Base-by-base conservation (phyloP, 352 stramenopile genomes). In the Globisporangium parvum region DNA sequence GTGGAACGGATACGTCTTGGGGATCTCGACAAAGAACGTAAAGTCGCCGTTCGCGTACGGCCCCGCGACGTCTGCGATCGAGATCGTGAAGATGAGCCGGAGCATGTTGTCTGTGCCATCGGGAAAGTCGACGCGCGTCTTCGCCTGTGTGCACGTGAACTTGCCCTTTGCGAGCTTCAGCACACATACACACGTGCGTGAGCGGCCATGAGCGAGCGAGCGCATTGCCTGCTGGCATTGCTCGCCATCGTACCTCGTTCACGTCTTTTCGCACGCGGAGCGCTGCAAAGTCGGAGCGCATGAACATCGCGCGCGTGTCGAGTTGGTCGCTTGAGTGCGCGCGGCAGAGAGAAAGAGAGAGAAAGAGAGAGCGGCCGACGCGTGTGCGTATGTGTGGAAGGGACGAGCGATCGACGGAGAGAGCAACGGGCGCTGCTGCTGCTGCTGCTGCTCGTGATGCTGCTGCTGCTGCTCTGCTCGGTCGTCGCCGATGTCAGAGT, bases 11-110 rank as follows among this genome's bases (percentile, higher is more conserved):
- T 94, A 94, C 31, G 82, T 88, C 71, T 87, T 90, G 41, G 85
- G 85, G 53, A 94, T 94, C 52, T 92, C 77, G 17, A 94, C 79
- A 52, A 86, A 86, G 60, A 94, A 94, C 15, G 72, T 89, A 51
- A 91, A 94, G 50, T 94, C 81, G 1, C 85, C 85, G 61, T 94
- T 91, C 46, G 77, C 79, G 54, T 84, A 94, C n/a, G 85, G 80
- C 0, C 82, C 78, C 4, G 72, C 72, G 6, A 84, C 63, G 53
- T 93, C 82, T 2, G 70, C 75, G 47, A 94, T 84, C 12, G 82
- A 80, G 53, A 94, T 91, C 47, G 71, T 78, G 65, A 94, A 89
- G 48, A 93, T 85, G 14, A 94, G 57, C 1, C 65, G 70, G 51
- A 94, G 60, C 76, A 94, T 88, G 55, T 94, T 94, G 55, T 91